Evolutionary conservation across 352 stramenopile species (phyloP).

Genomic region (Thraustotheca clavata): DNA sequence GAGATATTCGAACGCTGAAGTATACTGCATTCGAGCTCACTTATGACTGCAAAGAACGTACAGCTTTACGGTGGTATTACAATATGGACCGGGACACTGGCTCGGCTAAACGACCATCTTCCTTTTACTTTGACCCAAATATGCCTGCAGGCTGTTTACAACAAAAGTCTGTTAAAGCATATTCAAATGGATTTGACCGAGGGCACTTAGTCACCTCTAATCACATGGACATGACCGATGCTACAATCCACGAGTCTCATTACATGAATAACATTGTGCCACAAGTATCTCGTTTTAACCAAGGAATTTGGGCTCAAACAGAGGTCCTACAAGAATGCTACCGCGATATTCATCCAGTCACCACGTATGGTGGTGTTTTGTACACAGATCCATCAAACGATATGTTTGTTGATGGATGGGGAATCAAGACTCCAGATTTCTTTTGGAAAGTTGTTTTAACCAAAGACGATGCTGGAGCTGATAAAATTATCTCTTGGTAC

Average conservation of each 20-base stretch:
- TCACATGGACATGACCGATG: conserved; percentile 7
- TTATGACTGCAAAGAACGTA: not conserved
- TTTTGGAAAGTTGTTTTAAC: conserved; percentile 4
- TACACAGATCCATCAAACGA: not conserved
- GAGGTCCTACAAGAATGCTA: conserved; percentile 4
- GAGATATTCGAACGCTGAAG: too few relatives aligned
- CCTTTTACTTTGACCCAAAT: not conserved
- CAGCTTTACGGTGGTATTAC: not conserved
- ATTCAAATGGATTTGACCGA: not conserved
- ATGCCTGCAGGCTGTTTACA: not conserved
- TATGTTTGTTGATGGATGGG: conserved; percentile 1
- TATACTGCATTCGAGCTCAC: not conserved
- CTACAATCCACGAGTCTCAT: not conserved
- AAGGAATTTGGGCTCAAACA: not conserved
- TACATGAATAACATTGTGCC: conserved; percentile 16
- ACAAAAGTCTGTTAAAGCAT: not conserved
- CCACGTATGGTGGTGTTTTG: conserved; percentile 5
- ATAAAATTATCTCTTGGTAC: not conserved
- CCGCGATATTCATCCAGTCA: not conserved
- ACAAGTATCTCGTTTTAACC: conserved; percentile 11
- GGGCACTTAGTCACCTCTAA: conserved; percentile 8
- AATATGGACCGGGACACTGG: not conserved
- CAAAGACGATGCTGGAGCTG: not conserved
- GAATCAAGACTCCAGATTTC: conserved; percentile 13
- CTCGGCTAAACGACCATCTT: not conserved